Base-by-base conservation (phyloP, 1,284 basidiomycete species). In the Jaminaea rosea region DNA sequence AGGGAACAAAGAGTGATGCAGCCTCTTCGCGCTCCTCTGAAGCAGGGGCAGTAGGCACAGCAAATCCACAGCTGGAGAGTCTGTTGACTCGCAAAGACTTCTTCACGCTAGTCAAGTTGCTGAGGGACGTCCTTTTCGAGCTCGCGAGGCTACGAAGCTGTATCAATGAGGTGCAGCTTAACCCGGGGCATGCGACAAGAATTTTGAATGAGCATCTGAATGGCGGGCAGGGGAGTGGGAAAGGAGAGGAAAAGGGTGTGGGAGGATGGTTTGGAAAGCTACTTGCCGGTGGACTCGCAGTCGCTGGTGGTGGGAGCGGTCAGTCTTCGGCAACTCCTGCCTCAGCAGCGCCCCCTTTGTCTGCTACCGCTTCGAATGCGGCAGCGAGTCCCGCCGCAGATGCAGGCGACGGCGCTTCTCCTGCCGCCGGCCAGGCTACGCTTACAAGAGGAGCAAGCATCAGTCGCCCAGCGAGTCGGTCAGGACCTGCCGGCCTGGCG, bases 151-250 rank as follows among this genome's bases (percentile, higher is more conserved):
- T 97, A 59, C 83, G 91, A 39, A 81, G 84, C 21, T 81, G 84
- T 17, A 78, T 97, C 57, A 98, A 98, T 73, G 86, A 94, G 57
- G 80, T 97, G 27, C 85, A 91, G 47, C 80, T 98, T 34, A 87
- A 96, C 56, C 93, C 93, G 19, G 77, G 80, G 2, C 77, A 84
- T 21, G 91, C 70, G 3, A 49, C 63, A 24, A 60, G 59, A 50
- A 58, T 72, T 31, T 57, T 72, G 21, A 53, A 70, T 7, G 68
- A 72, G 29, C 66, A 72, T 27, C 61, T 73, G 2, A n/a, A n/a
- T n/a, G n/a, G n/a, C n/a, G n/a, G n/a, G n/a, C n/a, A n/a, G n/a
- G n/a, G n/a, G n/a, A n/a, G n/a, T n/a, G n/a, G n/a, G n/a, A n/a
- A n/a, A n/a, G 65, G 65, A 15, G 63, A 65, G 32, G 59, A 62